These are phyloP conservation scores for Lentinula sp. DNA, from an alignment of 768 basidiomycete genomes.

Conservation along the genomic window DNA sequence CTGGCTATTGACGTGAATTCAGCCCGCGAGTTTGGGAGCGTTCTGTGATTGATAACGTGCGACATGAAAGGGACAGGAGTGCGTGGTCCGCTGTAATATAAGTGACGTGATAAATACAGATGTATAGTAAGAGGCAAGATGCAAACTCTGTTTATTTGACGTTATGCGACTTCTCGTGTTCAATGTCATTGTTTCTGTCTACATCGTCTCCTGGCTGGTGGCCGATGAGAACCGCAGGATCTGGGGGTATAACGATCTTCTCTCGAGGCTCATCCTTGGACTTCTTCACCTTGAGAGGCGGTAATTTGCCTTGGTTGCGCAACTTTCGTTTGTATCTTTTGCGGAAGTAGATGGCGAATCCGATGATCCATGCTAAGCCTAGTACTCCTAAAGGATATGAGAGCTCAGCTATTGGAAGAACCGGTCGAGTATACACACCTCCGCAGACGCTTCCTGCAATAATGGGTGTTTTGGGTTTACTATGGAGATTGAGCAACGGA, in stretches of 20 bases:
- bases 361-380: conserved; percentile 47
- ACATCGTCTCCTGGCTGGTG: conserved; percentile 30
- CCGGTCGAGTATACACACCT: conserved; percentile 31
- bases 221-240: conserved; percentile 59
- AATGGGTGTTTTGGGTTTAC: conserved; percentile 53
- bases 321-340: conserved; percentile 45
- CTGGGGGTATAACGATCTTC: conserved; percentile 54
- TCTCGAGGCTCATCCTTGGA: conserved; percentile 26
- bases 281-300: conserved; percentile 31
- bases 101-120: too few species aligned
- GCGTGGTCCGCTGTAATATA: not conserved
- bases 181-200: not conserved
- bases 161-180: too few species aligned
- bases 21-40: conserved; percentile 81
- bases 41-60: conserved; percentile 59
- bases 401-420: not conserved
- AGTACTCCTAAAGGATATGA: conserved; percentile 24
- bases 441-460: conserved; percentile 58
- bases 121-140: too few species aligned
- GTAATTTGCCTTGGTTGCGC: conserved; percentile 38
- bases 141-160: too few species aligned
- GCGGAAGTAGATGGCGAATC: conserved; percentile 50
- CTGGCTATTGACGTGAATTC: conserved; percentile 1
- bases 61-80: not conserved
- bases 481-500: conserved; percentile 13